Base-by-base conservation (phyloP, 345 rosid species). In the Dipteronia dyeriana region DNA sequence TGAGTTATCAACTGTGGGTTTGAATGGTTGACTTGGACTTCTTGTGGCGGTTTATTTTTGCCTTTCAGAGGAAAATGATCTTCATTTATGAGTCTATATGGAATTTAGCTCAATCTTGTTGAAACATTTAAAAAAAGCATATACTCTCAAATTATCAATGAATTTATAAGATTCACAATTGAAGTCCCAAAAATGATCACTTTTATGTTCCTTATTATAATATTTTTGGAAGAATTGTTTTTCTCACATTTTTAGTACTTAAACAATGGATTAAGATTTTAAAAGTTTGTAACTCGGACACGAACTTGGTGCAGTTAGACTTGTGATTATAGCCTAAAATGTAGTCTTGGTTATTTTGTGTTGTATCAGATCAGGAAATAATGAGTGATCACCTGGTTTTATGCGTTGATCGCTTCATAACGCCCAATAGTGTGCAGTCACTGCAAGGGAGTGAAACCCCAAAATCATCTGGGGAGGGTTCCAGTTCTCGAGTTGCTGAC, bases 351-450 rank as follows among this genome's bases (percentile, higher is more conserved):
- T 54, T 60, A 5, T 51, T 41, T 61, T 61, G 22, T 79, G 61
- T 75, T 77, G 16, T 45, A 25, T 26, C 73, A 78, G 22, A 2
- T 62, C 63, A 75, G 66, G 57, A 26, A 73, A 53, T 75, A 29
- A 93, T 93, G 99, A 85, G 91, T 17, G 98, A 91, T 89, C 98
- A 90, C 84, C 70, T 90, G 83, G 91, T 85, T 76, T 79, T 90
- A 79, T 85, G 84, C 53, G 93, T 89, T 11, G 99, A 93, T 81
- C 94, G 86, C 75, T 84, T 90, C 78, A 68, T 77, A 67, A 82
- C 87, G 34, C 59, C 89, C n/a, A 91, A 82, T 53, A 84, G 78
- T 63, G 73, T 84, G 75, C 76, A 83, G 9, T 49, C 85, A 17
- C 76, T 74, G 6, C 76, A 80, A 54, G 80, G 54, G 68, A 76